Evolutionary conservation across 371 early-diverging fungal genomes (phyloP), one percentile per base, ranked within the genome.

Genomic region (Chytridium lagenaria): DNA sequence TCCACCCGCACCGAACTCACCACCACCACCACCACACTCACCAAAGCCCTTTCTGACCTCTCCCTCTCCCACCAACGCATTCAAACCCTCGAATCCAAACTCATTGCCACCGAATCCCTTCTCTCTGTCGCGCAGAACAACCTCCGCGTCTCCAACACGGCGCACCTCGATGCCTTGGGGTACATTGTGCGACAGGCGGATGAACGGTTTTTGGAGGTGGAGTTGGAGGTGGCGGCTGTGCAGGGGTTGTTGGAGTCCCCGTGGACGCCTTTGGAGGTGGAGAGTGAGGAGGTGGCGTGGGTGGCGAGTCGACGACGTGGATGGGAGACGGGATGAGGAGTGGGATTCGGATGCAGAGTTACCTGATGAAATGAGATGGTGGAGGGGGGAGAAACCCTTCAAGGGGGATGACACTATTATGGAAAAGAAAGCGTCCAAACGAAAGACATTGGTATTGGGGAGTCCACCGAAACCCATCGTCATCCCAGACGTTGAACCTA

Each of bases 331-430:
- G n/a, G n/a, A n/a, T n/a, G n/a, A n/a, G n/a, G n/a, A n/a, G n/a
- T 83, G 76, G 74, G 83, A 83, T 55, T 79, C 80, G 30, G 83
- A 83, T 37, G 67, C 72, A 1, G 83, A 83, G 23, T 59, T 67
- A 40, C 67, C 57, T 7, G 59, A 40, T 31, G 70, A 70, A 37
- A 15, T 59, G 19, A 44, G 19, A 19, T 44, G 44, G 44, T 44
- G 44, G 44, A 44, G 44, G 44, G 44, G 44, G 12, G 44, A 44
- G 44, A 44, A 19, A 7, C 12, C 44, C 7, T 44, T 44, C 44
- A 44, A 44, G 44, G 44, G 44, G 19, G 12, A 12, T 7, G 44
- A 44, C 12, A 7, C 19, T 7, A 44, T 44, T 19, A 44, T 44
- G 7, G 44, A 12, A 7, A 19, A 44, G 44, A 44, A 7, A 12